Conservation (phyloP, 176 grass and related monocot genomes). For the Triticum monococcum region DNA sequence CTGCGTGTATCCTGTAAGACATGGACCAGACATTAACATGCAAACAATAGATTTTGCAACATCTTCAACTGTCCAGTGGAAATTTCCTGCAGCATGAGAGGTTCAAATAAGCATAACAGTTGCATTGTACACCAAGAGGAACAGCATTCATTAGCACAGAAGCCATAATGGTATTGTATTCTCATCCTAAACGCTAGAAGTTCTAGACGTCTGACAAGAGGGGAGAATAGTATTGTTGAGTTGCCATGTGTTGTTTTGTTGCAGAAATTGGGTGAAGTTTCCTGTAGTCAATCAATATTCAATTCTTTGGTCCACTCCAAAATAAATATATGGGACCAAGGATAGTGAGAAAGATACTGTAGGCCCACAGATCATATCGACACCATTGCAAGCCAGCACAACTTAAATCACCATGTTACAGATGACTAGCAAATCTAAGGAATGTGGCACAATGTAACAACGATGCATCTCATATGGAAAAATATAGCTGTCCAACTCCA, state of each 20-base stretch:
- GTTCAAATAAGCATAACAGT: constrained; percentile 9
- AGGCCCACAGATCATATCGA: background rate
- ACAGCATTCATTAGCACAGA: background rate
- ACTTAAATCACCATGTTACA: background rate
- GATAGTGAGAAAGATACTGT: background rate
- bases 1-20: constrained; percentile 94
- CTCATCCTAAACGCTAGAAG: background rate
- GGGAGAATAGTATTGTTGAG: background rate
- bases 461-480: background rate
- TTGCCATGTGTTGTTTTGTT: background rate
- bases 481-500: background rate
- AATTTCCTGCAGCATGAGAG: constrained; percentile 67
- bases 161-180: background rate
- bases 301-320: background rate
- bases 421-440: constrained; percentile 10
- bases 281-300: background rate
- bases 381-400: background rate
- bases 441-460: background rate
- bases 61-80: constrained; percentile 97
- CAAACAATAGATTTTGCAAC: constrained; percentile 91
- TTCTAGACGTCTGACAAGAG: background rate
- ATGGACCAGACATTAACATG: constrained; percentile 98
- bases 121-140: constrained; percentile 13
- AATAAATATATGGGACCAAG: background rate
- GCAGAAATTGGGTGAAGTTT: background rate